phyloP scores from a whole-genome alignment of 2,329 filamentous ascomycete genomes.

The Penicillium vulpinum region DNA sequence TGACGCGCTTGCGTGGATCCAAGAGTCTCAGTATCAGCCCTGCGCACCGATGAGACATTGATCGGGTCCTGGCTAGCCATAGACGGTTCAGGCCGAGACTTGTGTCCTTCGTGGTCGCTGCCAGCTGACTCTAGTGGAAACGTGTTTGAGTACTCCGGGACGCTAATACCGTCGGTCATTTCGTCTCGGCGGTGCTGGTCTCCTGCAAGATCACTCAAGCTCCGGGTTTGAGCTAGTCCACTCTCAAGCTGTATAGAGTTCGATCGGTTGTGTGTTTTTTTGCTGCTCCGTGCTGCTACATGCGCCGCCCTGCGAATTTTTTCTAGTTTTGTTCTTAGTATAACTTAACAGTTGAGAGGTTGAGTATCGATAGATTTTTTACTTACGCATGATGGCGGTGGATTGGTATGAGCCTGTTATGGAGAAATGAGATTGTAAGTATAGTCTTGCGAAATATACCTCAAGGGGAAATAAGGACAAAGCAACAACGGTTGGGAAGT shows the following conservation, averaged over 20 bases:
- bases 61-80: conserved; percentile 34
- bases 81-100: conserved; percentile 22
- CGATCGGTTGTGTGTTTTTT: conserved; percentile 22
- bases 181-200: conserved; percentile 27
- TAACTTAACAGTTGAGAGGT: neutral
- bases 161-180: conserved; percentile 26
- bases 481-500: neutral
- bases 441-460: neutral
- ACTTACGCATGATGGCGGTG: conserved; percentile 8
- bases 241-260: conserved; percentile 35
- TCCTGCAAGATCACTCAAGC: conserved; percentile 26
- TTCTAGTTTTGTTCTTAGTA: conserved; percentile 30
- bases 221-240: conserved; percentile 22
- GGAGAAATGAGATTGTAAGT: neutral
- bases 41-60: conserved; percentile 25
- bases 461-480: neutral
- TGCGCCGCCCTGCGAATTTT: conserved; percentile 41
- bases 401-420: neutral
- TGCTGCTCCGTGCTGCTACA: no score
- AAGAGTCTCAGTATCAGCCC: conserved; percentile 14
- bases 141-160: conserved; percentile 27
- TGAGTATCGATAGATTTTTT: neutral
- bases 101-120: conserved; percentile 19
- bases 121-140: conserved; percentile 28
- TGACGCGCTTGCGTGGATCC: conserved; percentile 25